Percentiles rank a stretch among this genome's conserved stretches.
Conservation (phyloP, 768 basidiomycete genomes). For the Pholiota microspora region DNA sequence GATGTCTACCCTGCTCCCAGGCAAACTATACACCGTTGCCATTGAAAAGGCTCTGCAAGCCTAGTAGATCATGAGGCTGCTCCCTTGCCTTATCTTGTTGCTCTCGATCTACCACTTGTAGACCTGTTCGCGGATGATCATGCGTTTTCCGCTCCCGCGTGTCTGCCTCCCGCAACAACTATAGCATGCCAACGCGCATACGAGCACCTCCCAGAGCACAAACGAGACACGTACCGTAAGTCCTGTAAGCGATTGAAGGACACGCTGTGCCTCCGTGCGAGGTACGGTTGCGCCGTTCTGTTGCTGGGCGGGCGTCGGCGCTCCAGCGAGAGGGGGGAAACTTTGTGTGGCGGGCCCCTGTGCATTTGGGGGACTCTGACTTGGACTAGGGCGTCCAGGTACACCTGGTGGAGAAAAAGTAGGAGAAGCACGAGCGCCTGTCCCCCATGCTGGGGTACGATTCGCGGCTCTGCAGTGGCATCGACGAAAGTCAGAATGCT, state of each 20-base stretch:
- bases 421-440: constrained; percentile 64
- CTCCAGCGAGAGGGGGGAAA: constrained; percentile 26
- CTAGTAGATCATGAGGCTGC: no score
- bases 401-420: constrained; percentile 59
- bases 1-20: no score
- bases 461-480: constrained; percentile 1
- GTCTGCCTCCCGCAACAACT: no score
- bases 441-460: constrained; percentile 55
- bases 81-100: no score
- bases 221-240: constrained; percentile 55
- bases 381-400: constrained; percentile 27
- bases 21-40: no score
- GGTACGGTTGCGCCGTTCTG: constrained; percentile 34
- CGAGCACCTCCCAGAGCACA: no score
- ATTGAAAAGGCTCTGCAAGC: no score
- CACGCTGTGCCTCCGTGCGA: constrained; percentile 26
- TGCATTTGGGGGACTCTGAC: constrained; percentile 7
- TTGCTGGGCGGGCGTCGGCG: constrained; percentile 43
- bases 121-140: no score
- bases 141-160: no score
- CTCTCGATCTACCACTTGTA: no score
- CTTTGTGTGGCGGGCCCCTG: constrained; percentile 12
- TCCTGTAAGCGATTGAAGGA: constrained; percentile 64
- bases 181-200: no score
- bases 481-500: not conserved